Conservation (phyloP, 495 filamentous ascomycete genomes). For the Podospora tetraspora region DNA sequence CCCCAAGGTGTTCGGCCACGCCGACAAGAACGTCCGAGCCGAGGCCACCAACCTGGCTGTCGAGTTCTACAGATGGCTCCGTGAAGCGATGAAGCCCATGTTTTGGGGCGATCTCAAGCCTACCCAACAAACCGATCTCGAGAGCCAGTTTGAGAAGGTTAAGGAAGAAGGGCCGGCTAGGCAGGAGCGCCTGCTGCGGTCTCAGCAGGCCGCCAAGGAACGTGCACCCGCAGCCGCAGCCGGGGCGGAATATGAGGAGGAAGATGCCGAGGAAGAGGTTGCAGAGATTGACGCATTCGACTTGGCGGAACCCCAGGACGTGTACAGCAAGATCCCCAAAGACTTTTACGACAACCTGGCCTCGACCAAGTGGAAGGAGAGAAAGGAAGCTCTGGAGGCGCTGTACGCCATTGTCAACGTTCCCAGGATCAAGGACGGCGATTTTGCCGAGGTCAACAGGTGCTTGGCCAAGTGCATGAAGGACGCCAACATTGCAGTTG, state of each 20-base stretch:
- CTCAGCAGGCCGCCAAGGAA: constrained; percentile 79
- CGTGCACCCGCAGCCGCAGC: constrained; percentile 51
- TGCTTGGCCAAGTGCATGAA: constrained; percentile 94
- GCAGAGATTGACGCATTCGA: constrained; percentile 79
- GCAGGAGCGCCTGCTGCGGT: constrained; percentile 81
- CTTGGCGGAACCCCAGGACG: constrained; percentile 84
- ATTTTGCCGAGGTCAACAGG: constrained; percentile 76
- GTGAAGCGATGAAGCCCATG: constrained; percentile 95
- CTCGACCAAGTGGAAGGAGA: constrained; percentile 96
- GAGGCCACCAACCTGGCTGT: constrained; percentile 89
- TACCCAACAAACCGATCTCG: constrained; percentile 89
- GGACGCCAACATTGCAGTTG: constrained; percentile 94
- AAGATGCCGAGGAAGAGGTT: constrained; percentile 60
- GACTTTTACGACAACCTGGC: constrained; percentile 75
- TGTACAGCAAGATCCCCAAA: constrained; percentile 74
- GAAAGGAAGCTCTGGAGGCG: constrained; percentile 89
- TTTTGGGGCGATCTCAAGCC: constrained; percentile 97
- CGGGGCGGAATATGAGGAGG: constrained; percentile 52
- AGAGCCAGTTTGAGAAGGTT: constrained; percentile 87
- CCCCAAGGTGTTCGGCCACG: constrained; percentile 89
- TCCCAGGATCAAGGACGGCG: constrained; percentile 85
- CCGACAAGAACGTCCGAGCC: constrained; percentile 96
- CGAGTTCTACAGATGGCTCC: constrained; percentile 94
- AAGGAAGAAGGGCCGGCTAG: constrained; percentile 84
- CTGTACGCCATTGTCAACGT: constrained; percentile 72